Base-by-base conservation (phyloP, 345 rosid genomes). In the Hibiscus syriacus region DNA sequence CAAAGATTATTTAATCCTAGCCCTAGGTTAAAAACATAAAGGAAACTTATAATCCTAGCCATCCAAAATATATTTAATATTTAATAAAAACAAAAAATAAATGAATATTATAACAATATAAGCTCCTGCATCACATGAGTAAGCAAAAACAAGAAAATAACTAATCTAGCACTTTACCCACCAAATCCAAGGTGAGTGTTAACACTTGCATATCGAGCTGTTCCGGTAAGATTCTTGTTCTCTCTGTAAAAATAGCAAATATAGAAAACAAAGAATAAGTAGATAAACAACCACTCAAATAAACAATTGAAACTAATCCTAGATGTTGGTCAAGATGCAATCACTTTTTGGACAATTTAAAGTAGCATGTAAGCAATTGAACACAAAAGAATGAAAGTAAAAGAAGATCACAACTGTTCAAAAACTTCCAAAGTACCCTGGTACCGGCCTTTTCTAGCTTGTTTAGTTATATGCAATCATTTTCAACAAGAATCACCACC, bases 141-240 rank as follows among this genome's bases (percentile, higher is more conserved):
- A 57, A 46, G 65, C 5, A 70, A 38, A 39, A 58, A 61, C 23
- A 72, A 20, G 20, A 32, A 36, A 14, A 36, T 55, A 63, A 71
- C 61, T 61, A 64, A 62, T 50, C 38, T 66, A 27, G 63, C 61
- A 52, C 36, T 45, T 46, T 66, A 81, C 87, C 74, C 55, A 80
- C 89, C 90, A 71, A 85, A 74, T 74, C 90, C 90, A 63, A 79
- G 79, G 72, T 85, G 89, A 71, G 89, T 85, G 70, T 85, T 85
- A 54, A 81, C 78, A 54, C 87, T 83, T 65, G 90, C 87, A 81
- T 85, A 85, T 29, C 85, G 79, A 30, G 90, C 90, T n/a, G 87
- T 85, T 68, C 90, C 90, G 1, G 87, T 83, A 27, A 83, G 80
- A 55, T 85, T 85, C 79, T 85, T 85, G 65, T 83, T 85, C 62